A percentile compares a stretch with the other conserved stretches of the same genome.
These are phyloP conservation scores for Malassezia brasiliensis DNA, from an alignment of 1,284 basidiomycete species.

Conservation along the genomic window DNA sequence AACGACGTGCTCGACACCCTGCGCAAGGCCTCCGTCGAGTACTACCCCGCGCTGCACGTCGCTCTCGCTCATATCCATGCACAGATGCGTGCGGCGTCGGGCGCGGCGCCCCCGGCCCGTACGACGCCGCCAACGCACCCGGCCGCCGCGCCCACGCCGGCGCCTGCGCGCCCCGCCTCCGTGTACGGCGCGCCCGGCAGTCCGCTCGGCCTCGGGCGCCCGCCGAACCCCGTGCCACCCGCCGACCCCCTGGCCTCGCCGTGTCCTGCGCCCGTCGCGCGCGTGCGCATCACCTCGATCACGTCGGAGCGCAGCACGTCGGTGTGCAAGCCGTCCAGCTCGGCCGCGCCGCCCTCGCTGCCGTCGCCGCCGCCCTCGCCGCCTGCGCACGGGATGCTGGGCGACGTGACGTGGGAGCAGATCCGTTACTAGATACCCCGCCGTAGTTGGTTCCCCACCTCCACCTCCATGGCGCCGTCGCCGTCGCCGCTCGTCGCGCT, in stretches of 20 bases:
- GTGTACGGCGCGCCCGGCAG: too few species aligned
- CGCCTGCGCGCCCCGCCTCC: neutral
- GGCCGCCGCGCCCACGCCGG: neutral
- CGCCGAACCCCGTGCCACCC: neutral
- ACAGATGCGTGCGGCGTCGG: neutral
- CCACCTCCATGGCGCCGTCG: neutral
- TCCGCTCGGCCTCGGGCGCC: neutral
- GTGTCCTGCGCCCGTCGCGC: neutral
- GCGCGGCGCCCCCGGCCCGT: neutral
- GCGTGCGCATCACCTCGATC: conserved; percentile 1
- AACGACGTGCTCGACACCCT: conserved; percentile 28
- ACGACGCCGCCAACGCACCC: too few species aligned
- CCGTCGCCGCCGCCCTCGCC: neutral
- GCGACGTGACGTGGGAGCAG: neutral
- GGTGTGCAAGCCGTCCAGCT: neutral
- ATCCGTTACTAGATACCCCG: conserved; percentile 1
- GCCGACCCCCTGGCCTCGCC: neutral
- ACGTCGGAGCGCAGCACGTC: conserved; percentile 1
- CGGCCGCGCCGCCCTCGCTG: neutral
- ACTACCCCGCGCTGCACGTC: conserved; percentile 39
- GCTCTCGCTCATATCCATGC: conserved; percentile 29
- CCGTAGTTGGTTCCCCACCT: neutral
- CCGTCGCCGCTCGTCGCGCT: conserved; percentile 33
- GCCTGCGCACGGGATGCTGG: neutral
- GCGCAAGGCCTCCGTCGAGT: conserved; percentile 24